Percentiles rank a stretch among this genome's conserved stretches.
Conservation (phyloP, 2,329 filamentous ascomycete species). For the Cryphonectria carpinicola region DNA sequence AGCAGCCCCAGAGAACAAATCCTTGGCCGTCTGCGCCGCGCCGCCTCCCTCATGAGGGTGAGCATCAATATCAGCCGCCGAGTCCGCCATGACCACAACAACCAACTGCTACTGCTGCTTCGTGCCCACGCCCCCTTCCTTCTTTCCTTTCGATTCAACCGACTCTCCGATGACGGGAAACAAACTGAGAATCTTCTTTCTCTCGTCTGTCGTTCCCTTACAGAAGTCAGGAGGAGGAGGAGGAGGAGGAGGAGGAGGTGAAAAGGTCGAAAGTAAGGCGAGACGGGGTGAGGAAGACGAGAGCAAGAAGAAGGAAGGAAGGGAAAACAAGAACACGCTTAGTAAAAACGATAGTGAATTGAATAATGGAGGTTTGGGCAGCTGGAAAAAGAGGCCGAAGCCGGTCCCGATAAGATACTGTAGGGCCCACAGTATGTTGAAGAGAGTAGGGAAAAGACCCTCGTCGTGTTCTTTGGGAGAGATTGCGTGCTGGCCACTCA, state of each 20-base stretch:
- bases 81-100: constrained; percentile 39
- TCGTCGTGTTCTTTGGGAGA: background rate
- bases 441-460: background rate
- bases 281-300: background rate
- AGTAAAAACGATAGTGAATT: background rate
- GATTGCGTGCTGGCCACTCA: constrained; percentile 22
- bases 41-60: constrained; percentile 38
- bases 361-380: constrained; percentile 1
- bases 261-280: background rate
- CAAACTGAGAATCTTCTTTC: background rate
- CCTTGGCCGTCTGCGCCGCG: constrained; percentile 73
- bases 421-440: background rate
- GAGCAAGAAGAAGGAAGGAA: too few relatives aligned
- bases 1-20: constrained; percentile 86
- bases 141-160: background rate
- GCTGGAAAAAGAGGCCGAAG: constrained; percentile 20
- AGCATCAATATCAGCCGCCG: constrained; percentile 42
- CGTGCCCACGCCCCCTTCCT: constrained; percentile 15
- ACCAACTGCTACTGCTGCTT: constrained; percentile 8
- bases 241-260: background rate
- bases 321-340: background rate
- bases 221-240: too few relatives aligned
- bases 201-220: background rate
- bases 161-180: background rate
- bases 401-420: constrained; percentile 25